Evolutionary conservation across 2,329 filamentous ascomycete genomes (phyloP).

Genomic region (Claviceps maximensis): DNA sequence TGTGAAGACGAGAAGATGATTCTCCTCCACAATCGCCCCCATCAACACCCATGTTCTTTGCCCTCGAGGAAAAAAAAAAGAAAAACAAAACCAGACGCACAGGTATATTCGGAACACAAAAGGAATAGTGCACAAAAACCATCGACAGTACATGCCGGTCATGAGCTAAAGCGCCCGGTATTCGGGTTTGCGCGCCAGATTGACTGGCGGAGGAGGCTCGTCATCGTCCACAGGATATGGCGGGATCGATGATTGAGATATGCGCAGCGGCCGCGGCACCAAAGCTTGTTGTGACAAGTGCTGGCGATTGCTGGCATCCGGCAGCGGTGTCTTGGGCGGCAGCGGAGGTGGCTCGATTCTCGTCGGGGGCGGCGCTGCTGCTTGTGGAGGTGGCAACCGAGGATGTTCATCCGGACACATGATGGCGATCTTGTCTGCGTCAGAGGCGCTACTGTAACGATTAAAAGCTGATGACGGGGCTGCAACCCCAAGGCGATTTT

Average conservation of each 20-base stretch:
- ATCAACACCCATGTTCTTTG: background rate
- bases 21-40: background rate
- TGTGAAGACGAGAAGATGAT: background rate
- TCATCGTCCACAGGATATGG: conserved; percentile 69
- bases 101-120: background rate
- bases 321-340: conserved; percentile 65
- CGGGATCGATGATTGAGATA: conserved; percentile 30
- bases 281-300: conserved; percentile 13
- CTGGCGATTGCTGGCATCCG: conserved; percentile 27
- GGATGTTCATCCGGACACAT: conserved; percentile 46
- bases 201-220: conserved; percentile 65
- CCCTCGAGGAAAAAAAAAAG: background rate
- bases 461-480: conserved; percentile 41
- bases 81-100: background rate
- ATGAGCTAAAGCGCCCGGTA: conserved; percentile 29
- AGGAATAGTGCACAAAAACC: background rate
- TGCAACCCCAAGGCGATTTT: conserved; percentile 41
- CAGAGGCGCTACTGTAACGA: conserved; percentile 44
- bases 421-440: conserved; percentile 57
- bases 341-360: conserved; percentile 53
- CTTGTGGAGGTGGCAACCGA: conserved; percentile 21
- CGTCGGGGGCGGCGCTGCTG: conserved; percentile 15
- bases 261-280: conserved; percentile 11
- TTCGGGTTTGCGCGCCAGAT: conserved; percentile 75
- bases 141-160: background rate